Base-by-base conservation (phyloP, 192 early-diverging fungal genomes). In the Lobulomyces angularis region DNA sequence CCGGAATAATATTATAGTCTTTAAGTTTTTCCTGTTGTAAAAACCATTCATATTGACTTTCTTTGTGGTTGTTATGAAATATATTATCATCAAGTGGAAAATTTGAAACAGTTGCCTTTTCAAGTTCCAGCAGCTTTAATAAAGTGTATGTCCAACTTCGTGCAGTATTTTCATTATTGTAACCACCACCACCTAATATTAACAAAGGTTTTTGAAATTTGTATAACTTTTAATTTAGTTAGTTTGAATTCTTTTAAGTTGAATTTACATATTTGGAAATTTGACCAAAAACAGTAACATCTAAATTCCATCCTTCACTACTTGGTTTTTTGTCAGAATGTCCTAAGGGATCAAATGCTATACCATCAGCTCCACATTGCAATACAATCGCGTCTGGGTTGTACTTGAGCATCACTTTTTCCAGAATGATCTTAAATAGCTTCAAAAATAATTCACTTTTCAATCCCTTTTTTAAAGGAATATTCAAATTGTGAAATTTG, bases 171-270 rank as follows among this genome's bases (percentile, higher is more conserved):
- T 83, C 67, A 46, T 83, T 83, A 0, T 77, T 83, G 50, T 97
- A 97, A 5, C 93, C 93, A 3, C 93, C 93, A 12, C 93, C 93
- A 4, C 93, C 93, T 1, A 93, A 63, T 26, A 95, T 64, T 19
- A 97, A 57, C 51, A 88, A 67, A 14, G 90, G 90, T 19, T 86
- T 51, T 28, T 83, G 80, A 41, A 84, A 78, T 4, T 53, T 65
- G n/a, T 14, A 25, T 17, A 34, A 18, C 27, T 25, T 29, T 27
- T 27, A 56, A 33, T 3, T 23, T 7, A 0, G 33, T 23, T 16
- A 46, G 31, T 27, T 37, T 3, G 7, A 8, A 2, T 26, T 46
- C 32, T 24, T 45, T 34, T 6, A 56, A 23, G 5, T 21, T n/a
- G 11, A 14, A 3, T 9, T 49, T 44, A 27, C 41, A 53, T 18